These are phyloP conservation scores for Colletotrichum somersetense DNA, from an alignment of 2,329 filamentous ascomycete genomes.

Conservation along the genomic window DNA sequence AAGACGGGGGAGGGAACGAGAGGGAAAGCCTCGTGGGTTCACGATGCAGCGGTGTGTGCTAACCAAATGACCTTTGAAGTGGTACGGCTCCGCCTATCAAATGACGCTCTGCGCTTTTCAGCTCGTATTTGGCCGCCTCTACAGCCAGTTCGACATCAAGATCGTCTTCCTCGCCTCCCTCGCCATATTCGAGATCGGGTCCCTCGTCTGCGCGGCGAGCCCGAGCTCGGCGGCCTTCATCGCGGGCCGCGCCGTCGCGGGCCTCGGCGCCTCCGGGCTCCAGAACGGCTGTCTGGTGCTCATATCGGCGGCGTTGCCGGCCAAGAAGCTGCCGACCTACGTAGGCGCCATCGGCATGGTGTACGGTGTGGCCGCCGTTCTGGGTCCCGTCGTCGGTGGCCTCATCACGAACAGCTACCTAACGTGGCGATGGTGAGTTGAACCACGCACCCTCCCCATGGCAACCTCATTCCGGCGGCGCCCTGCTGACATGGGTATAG, in stretches of 20 bases:
- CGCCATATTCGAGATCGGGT: conserved; percentile 50
- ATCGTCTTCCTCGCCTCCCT: conserved; percentile 47
- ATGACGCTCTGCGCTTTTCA: conserved; percentile 47
- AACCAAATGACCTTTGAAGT: conserved; percentile 40
- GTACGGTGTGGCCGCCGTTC: conserved; percentile 29
- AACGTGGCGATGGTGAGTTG: conserved; percentile 30
- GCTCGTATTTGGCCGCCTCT: conserved; percentile 49
- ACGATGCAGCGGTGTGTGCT: no score
- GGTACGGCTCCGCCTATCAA: conserved; percentile 48
- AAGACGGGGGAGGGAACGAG: no score
- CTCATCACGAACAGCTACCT: conserved; percentile 31
- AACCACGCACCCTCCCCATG: neutral
- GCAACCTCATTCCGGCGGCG: no score
- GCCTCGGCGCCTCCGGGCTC: conserved; percentile 51
- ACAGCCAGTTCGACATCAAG: conserved; percentile 49
- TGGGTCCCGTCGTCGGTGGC: conserved; percentile 41
- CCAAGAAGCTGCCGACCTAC: conserved; percentile 27
- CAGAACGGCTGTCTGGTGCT: conserved; percentile 33
- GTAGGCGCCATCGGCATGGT: conserved; percentile 34
- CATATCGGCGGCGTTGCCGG: conserved; percentile 28
- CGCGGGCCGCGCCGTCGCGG: conserved; percentile 53
- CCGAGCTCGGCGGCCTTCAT: conserved; percentile 53
- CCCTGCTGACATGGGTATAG: neutral
- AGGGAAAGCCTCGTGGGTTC: no score
- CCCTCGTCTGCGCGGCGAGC: conserved; percentile 52